phyloP scores from a whole-genome alignment of 2,329 filamentous ascomycete genomes.

The Pseudogymnoascus sp. region DNA sequence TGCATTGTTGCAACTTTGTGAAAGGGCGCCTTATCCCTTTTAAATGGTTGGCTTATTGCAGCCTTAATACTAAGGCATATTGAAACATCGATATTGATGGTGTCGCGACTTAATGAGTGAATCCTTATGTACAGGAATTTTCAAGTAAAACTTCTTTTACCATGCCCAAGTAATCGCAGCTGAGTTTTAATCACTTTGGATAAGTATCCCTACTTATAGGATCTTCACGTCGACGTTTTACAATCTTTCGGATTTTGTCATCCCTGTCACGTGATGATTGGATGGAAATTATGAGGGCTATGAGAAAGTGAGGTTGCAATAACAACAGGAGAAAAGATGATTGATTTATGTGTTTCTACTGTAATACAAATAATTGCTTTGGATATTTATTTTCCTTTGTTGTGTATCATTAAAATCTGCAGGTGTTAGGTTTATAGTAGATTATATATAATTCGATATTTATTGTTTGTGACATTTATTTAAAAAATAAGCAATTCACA shows the following conservation, averaged over 20 bases:
- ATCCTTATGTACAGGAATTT: not conserved
- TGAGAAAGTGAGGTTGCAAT: too few relatives aligned
- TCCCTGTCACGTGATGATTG: not conserved
- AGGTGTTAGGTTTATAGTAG: too few relatives aligned
- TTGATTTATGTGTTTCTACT: too few relatives aligned
- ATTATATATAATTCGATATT: too few relatives aligned
- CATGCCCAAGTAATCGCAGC: too few relatives aligned
- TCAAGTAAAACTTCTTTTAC: not conserved
- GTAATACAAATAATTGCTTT: too few relatives aligned
- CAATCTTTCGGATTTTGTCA: not conserved
- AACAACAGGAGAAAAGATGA: too few relatives aligned
- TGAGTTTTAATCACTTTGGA: not conserved
- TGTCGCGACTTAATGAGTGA: too few relatives aligned
- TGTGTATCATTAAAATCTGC: too few relatives aligned
- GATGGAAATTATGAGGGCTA: not conserved
- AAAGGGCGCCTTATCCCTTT: not conserved
- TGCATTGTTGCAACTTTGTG: not conserved
- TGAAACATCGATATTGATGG: not conserved
- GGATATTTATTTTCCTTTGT: too few relatives aligned
- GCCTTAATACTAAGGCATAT: not conserved
- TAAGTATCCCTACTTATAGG: not conserved
- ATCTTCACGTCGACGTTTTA: not conserved
- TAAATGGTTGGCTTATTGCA: not conserved
- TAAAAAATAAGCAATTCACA: too few relatives aligned
- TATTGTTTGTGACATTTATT: too few relatives aligned